Conservation (phyloP, 2,329 filamentous ascomycete species). For the Penicillium sumatraense region DNA sequence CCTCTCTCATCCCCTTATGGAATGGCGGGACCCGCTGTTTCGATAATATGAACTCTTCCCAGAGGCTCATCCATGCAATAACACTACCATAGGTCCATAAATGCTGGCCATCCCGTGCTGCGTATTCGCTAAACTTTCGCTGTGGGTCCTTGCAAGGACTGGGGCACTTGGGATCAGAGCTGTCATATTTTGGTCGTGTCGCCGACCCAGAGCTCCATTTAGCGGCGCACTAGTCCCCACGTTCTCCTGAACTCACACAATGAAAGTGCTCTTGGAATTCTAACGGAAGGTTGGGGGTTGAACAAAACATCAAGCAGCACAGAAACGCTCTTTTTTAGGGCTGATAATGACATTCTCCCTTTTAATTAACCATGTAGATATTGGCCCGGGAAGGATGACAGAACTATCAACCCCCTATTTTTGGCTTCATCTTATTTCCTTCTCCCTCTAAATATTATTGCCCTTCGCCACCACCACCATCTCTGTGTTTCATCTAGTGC, state of each 20-base stretch:
- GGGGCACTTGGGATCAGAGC: conserved; percentile 28
- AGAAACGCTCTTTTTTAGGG: not conserved
- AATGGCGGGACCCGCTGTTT: conserved; percentile 4
- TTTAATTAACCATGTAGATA: too few species aligned
- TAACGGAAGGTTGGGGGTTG: not conserved
- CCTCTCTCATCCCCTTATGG: not conserved
- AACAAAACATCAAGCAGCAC: not conserved
- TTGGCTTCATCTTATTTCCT: too few species aligned
- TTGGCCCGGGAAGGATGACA: not conserved
- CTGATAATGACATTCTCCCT: too few species aligned
- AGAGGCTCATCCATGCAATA: not conserved
- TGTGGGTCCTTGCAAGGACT: conserved; percentile 16
- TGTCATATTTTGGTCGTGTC: conserved; percentile 35
- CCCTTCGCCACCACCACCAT: not conserved
- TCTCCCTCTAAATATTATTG: not conserved
- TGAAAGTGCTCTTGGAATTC: not conserved
- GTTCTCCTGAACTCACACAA: conserved; percentile 16
- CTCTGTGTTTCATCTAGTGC: conserved; percentile 4
- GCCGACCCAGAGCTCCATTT: conserved; percentile 15
- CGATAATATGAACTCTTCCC: not conserved
- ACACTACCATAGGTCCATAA: not conserved
- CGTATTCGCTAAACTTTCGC: conserved; percentile 10
- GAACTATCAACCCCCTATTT: not conserved
- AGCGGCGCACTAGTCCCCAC: conserved; percentile 17
- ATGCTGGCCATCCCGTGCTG: conserved; percentile 7